Base-by-base conservation (phyloP, 2,329 filamentous ascomycete species). In the Xylaria sp. region DNA sequence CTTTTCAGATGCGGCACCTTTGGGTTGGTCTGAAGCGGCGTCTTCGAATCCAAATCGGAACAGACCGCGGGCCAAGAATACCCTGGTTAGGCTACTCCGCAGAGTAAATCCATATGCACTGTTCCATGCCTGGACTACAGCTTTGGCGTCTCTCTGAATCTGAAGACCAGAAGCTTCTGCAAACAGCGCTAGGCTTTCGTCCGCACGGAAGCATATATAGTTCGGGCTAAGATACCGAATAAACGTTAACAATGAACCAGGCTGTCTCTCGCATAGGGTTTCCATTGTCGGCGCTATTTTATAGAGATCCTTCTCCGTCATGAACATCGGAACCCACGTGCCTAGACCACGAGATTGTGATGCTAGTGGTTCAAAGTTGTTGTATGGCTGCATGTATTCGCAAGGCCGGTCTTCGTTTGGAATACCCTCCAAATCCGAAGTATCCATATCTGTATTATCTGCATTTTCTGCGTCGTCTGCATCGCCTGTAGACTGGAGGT, bases 71-170 rank as follows among this genome's bases (percentile, higher is more conserved):
- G n/a, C 20, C 13, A 44, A 15, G 13, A 44, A 25, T 10, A 20
- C 4, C 23, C 31, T 54, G n/a, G 28, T 18, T 9, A 46, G 9
- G 4, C 25, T 23, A 23, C 15, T 18, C 34, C 10, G 41, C 1
- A 44, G 3, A 37, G 5, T 28, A 1, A 12, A 31, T 5, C 15
- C 18, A 12, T 8, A 3, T 54, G 60, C 37, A 8, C 12, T 4
- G 18, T 63, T 63, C 60, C 60, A 63, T 13, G 50, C 60, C 23
- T n/a, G 37, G 25, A 63, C 39, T 63, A 20, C 41, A 23, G 18
- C 13, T 20, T 31, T 28, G 20, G 12, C 50, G 15, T 39, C 46
- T 46, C n/a, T 55, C 50, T 25, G 51, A 56, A 63, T 7, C 5
- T 12, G 18, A 46, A 37, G 18, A 18, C 18, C 13, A 25, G 1